phyloP scores from a whole-genome alignment of 208 protist species.

The Blechomonas ayalai region DNA sequence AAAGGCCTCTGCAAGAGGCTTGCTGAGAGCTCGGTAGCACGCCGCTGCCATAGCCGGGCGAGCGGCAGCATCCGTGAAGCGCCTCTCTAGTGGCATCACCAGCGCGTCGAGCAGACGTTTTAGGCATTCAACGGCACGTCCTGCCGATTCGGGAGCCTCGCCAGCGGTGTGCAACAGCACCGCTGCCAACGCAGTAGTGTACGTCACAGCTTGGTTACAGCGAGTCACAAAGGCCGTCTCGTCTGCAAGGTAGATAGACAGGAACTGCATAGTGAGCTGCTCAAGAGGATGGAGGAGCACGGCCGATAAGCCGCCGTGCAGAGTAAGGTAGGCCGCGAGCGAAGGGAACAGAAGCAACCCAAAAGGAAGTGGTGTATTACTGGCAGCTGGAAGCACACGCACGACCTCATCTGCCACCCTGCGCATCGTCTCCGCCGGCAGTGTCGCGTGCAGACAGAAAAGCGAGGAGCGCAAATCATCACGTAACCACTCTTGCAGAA shows the following conservation, averaged over 20 bases:
- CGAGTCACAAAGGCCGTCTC: conserved; percentile 5
- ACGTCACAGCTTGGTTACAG: conserved; percentile 6
- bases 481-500: too few relatives aligned
- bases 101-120: conserved; percentile 17
- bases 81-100: conserved; percentile 21
- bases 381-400: conserved; percentile 7
- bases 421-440: conserved; percentile 9
- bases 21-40: conserved; percentile 24
- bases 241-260: conserved; percentile 11
- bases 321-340: conserved; percentile 14
- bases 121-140: neutral
- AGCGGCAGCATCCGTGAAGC: conserved; percentile 21
- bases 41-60: conserved; percentile 36
- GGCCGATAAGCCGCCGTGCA: neutral
- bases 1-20: conserved; percentile 22
- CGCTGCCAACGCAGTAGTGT: conserved; percentile 9
- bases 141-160: neutral
- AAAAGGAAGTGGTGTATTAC: neutral
- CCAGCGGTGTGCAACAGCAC: conserved; percentile 6
- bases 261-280: conserved; percentile 3
- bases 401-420: conserved; percentile 11
- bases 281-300: conserved; percentile 10
- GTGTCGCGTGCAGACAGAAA: neutral
- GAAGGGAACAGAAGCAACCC: conserved; percentile 20
- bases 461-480: too few relatives aligned